These are phyloP conservation scores for Marasmius oreades DNA, from an alignment of 1,284 basidiomycete genomes.

Conservation along the genomic window DNA sequence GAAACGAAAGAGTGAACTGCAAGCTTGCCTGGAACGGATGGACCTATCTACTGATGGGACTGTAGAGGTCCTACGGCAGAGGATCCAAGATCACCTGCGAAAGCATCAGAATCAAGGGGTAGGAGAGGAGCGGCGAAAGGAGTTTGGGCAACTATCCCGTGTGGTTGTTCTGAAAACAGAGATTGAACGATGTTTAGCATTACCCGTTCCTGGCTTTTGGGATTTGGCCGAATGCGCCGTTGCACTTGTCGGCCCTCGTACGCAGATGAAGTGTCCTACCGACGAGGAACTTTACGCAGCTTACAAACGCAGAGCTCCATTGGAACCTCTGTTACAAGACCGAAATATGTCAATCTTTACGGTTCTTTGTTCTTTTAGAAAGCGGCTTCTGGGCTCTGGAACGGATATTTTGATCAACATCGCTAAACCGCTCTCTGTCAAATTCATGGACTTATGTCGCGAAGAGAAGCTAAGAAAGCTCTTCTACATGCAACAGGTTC, in stretches of 20 bases:
- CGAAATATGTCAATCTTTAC: constrained; percentile 33
- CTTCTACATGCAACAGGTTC: constrained; percentile 49
- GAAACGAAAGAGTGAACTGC: constrained; percentile 32
- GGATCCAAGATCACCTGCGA: constrained; percentile 32
- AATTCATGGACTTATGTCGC: constrained; percentile 44
- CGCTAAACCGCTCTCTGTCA: constrained; percentile 33
- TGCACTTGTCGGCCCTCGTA: constrained; percentile 22
- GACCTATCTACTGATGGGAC: constrained; percentile 32
- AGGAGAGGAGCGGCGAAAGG: constrained; percentile 23
- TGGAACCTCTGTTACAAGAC: constrained; percentile 23
- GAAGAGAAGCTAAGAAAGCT: constrained; percentile 40
- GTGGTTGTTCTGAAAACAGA: constrained; percentile 42
- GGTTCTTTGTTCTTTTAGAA: constrained; percentile 30
- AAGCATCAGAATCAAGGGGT: constrained; percentile 27
- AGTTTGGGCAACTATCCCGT: constrained; percentile 39
- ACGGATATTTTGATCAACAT: constrained; percentile 38
- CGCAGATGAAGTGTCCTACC: constrained; percentile 25
- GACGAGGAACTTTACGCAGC: constrained; percentile 36
- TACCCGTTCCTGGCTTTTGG: constrained; percentile 48
- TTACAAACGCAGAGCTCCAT: constrained; percentile 22
- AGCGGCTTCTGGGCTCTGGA: constrained; percentile 20
- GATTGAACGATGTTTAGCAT: constrained; percentile 39
- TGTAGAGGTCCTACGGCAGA: constrained; percentile 31
- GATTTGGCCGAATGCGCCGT: constrained; percentile 37
- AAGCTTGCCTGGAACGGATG: constrained; percentile 36